These are phyloP conservation scores for Solanum arcanum DNA, from an alignment of 257 asterid species.

Conservation along the genomic window DNA sequence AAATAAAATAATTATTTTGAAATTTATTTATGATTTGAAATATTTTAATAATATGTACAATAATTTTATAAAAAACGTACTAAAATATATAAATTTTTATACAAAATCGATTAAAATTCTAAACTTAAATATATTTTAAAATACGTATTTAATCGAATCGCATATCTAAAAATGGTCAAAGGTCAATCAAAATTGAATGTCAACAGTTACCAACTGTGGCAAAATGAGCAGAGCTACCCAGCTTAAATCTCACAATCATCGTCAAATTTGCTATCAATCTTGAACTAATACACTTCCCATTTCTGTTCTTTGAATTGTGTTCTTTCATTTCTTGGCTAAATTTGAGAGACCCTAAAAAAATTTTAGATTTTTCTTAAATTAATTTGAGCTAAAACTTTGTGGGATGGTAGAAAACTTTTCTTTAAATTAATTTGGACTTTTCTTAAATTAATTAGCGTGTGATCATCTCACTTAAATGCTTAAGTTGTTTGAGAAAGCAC, in stretches of 20 bases:
- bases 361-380: constrained; percentile 23
- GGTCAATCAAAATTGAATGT: no score
- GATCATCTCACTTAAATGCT: no score
- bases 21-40: no score
- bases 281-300: not conserved
- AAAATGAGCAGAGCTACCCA: not conserved
- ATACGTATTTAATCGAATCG: no score
- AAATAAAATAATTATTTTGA: no score
- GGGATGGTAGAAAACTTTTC: constrained; percentile 10
- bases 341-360: constrained; percentile 6
- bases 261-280: not conserved
- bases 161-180: no score
- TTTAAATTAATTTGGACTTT: constrained; percentile 21
- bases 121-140: no score
- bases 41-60: no score
- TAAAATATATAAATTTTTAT: no score
- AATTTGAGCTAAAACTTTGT: not conserved
- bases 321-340: not conserved
- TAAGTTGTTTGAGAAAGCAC: no score
- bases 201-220: not conserved
- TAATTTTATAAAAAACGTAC: no score
- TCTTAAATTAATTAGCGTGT: not conserved
- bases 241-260: not conserved
- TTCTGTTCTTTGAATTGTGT: not conserved
- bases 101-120: no score